Evolutionary conservation across 2,329 filamentous ascomycete species (phyloP).

Genomic region (Claviceps humidiphila): DNA sequence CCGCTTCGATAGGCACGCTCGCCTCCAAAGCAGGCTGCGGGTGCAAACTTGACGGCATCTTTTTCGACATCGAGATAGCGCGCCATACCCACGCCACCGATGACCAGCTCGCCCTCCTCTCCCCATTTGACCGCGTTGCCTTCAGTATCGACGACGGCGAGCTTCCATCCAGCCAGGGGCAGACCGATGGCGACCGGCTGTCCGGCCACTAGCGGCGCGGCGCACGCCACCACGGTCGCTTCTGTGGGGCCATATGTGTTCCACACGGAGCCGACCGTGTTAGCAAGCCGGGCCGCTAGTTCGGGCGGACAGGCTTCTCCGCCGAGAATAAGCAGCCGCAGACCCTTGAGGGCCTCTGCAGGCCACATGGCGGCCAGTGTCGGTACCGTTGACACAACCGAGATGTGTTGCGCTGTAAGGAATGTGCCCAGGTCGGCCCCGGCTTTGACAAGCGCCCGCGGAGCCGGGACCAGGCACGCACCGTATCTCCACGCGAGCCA

Average conservation of each 20-base stretch:
- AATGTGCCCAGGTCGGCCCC: constrained; percentile 10
- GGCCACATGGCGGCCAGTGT: constrained; percentile 12
- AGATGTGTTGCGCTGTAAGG: constrained; percentile 10
- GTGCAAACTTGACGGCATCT: constrained; percentile 11
- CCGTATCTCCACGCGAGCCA: constrained; percentile 13
- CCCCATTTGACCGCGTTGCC: constrained; percentile 28
- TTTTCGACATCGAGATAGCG: constrained; percentile 11
- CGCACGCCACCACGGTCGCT: constrained; percentile 12
- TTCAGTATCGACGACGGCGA: constrained; percentile 21
- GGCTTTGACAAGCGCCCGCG: constrained; percentile 11
- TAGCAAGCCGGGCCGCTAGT: constrained; percentile 9
- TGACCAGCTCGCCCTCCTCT: constrained; percentile 12
- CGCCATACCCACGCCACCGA: constrained; percentile 12
- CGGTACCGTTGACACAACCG: constrained; percentile 12
- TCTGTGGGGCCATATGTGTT: constrained; percentile 16
- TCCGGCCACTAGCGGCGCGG: constrained; percentile 9
- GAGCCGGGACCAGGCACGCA: constrained; percentile 11
- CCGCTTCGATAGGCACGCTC: constrained; percentile 14
- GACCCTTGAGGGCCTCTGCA: constrained; percentile 8
- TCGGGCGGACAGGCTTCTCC: constrained; percentile 12
- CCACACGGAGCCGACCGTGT: constrained; percentile 10
- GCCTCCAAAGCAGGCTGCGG: constrained; percentile 9
- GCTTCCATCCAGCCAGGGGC: constrained; percentile 11
- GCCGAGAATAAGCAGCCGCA: constrained; percentile 12
- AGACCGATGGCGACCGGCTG: constrained; percentile 11